A percentile compares a stretch with the other conserved stretches of the same genome.
These are phyloP conservation scores for Pleoardoris graminearum DNA, from an alignment of 2,329 filamentous ascomycete species.

Conservation along the genomic window DNA sequence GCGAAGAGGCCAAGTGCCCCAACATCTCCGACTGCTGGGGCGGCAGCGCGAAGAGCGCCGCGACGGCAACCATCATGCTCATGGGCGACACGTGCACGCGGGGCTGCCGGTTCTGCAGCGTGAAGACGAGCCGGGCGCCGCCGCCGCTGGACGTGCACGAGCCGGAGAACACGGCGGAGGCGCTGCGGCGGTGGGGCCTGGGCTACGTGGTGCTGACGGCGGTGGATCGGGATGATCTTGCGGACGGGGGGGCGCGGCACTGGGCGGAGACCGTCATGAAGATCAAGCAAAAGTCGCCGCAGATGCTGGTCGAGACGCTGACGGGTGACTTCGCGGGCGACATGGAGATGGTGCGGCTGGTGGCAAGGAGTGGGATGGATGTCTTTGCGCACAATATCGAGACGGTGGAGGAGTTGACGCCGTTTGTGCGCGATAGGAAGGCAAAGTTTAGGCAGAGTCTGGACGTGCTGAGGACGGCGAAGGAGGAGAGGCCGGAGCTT, in stretches of 20 bases:
- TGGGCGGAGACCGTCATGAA: slow-evolving; percentile 92
- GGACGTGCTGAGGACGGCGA: slow-evolving; percentile 77
- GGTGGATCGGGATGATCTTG: slow-evolving; percentile 91
- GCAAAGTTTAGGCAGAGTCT: slow-evolving; percentile 89
- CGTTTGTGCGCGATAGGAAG: slow-evolving; percentile 84
- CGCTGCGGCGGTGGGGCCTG: slow-evolving; percentile 86
- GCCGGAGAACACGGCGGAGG: slow-evolving; percentile 95
- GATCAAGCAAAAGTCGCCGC: slow-evolving; percentile 76
- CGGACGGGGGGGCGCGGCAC: slow-evolving; percentile 84
- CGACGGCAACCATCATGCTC: slow-evolving; percentile 97
- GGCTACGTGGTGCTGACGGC: slow-evolving; percentile 94
- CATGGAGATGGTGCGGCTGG: slow-evolving; percentile 80
- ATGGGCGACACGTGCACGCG: slow-evolving; percentile 99
- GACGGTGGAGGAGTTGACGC: slow-evolving; percentile 88
- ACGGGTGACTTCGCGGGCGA: slow-evolving; percentile 89
- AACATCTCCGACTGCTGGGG: slow-evolving; percentile 99
- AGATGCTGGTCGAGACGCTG: slow-evolving; percentile 78
- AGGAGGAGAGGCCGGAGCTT: slow-evolving; percentile 72
- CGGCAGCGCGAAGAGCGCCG: slow-evolving; percentile 81
- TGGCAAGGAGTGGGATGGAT: slow-evolving; percentile 86
- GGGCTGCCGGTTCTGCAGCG: slow-evolving; percentile 94
- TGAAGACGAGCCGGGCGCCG: slow-evolving; percentile 79
- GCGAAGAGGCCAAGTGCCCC: slow-evolving; percentile 94
- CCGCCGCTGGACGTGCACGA: slow-evolving; percentile 92
- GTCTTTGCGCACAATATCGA: slow-evolving; percentile 98